phyloP scores from a whole-genome alignment of 306 rosid genomes.

The Cucurbita maxima region DNA sequence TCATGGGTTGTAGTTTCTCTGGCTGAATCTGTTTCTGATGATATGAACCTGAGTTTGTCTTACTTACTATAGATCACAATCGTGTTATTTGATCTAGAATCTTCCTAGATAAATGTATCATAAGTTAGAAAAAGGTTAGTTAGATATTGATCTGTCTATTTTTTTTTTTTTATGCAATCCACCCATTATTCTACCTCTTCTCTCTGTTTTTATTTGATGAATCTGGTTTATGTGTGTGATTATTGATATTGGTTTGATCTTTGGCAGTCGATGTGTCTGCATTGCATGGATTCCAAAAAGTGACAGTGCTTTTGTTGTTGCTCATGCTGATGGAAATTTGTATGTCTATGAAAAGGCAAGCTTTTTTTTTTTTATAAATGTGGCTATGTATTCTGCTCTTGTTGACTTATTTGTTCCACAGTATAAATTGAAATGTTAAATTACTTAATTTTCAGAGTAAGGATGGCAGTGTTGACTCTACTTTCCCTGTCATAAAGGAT shows the following conservation, averaged over 20 bases:
- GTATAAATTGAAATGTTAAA: constrained; percentile 8
- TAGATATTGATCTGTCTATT: neutral
- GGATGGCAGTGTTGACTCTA: constrained; percentile 75
- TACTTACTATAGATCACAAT: neutral
- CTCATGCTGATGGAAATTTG: constrained; percentile 90
- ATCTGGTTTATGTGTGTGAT: neutral
- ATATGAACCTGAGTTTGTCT: neutral
- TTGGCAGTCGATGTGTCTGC: constrained; percentile 81
- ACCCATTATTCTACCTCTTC: neutral
- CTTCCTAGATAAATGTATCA: neutral
- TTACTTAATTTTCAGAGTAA: constrained; percentile 38
- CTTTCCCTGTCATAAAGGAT: constrained; percentile 79
- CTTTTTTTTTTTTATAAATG: constrained; percentile 11
- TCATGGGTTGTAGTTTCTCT: neutral
- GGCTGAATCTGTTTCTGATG: neutral
- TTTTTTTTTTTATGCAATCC: neutral
- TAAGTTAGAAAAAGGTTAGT: neutral
- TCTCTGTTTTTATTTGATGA: neutral
- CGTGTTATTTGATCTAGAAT: neutral
- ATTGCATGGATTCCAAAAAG: constrained; percentile 88
- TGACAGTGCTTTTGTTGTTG: constrained; percentile 80
- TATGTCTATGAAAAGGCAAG: constrained; percentile 88
- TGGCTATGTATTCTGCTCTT: neutral
- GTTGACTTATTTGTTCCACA: neutral
- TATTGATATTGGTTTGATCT: constrained; percentile 16